A percentile compares a stretch with the other conserved stretches of the same genome.
Conservation (phyloP, 257 asterid species). For the Paraleonurus japonicus region DNA sequence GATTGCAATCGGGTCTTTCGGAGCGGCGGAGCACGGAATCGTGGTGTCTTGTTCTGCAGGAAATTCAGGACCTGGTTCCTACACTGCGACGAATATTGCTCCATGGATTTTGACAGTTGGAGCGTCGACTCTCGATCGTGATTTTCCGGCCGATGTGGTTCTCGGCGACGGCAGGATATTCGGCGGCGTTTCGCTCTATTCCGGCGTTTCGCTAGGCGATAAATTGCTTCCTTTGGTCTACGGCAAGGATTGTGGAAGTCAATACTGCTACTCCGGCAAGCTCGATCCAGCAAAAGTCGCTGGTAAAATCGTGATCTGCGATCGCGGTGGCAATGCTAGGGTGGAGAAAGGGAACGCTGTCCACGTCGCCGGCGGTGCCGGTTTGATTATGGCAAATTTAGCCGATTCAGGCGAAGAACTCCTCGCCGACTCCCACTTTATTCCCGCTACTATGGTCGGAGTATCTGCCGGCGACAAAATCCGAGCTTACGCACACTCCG, state of each 20-base stretch:
- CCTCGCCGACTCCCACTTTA: conserved; percentile 82
- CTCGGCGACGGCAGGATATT: conserved; percentile 67
- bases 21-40: conserved; percentile 67
- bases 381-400: conserved; percentile 74
- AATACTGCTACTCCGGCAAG: conserved; percentile 66
- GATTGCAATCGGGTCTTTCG: conserved; percentile 85
- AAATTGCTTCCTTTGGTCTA: conserved; percentile 56
- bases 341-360: conserved; percentile 89
- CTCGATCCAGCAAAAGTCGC: conserved; percentile 57
- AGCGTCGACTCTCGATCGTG: conserved; percentile 90
- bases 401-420: conserved; percentile 91
- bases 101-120: conserved; percentile 98
- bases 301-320: conserved; percentile 88
- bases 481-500: conserved; percentile 53
- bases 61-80: conserved; percentile 71
- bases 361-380: conserved; percentile 85
- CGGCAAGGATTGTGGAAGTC: conserved; percentile 74
- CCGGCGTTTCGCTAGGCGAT: conserved; percentile 48
- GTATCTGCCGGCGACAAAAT: conserved; percentile 69
- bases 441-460: conserved; percentile 92
- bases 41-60: conserved; percentile 93
- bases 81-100: conserved; percentile 77
- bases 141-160: conserved; percentile 81
- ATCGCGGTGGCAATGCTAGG: conserved; percentile 92
- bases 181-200: conserved; percentile 79